Evolutionary conservation across 306 rosid genomes (phyloP), one percentile per base, ranked within the genome.

Genomic region (Medicago ruthenica): DNA sequence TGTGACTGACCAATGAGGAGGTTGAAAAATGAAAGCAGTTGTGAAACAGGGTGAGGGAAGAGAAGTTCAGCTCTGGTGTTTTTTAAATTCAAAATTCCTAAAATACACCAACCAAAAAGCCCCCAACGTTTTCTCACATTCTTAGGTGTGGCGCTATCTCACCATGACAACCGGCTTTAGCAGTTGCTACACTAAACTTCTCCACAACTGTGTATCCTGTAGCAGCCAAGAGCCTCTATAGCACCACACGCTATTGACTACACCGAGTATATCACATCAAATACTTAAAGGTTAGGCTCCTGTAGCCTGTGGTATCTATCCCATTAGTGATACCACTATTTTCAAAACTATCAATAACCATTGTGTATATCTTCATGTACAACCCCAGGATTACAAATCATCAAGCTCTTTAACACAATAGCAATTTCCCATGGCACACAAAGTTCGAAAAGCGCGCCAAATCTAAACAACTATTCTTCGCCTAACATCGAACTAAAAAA

Each of bases 351-450:
- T 36, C 50, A 21, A 13, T 31, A 51, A 44, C 74, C 2, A 37
- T 6, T 10, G 27, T 16, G 40, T 31, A 15, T 11, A 24, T 24
- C 17, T 47, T 59, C 57, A n/a, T 2, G 37, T 34, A 9, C 34
- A 79, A 39, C 7, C 60, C 55, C 44, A 24, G 37, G 62, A 74
- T 80, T 60, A 13, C 5, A 6, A 34, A 34, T 34, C 37, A 34
- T 34, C 7, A 40, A 72, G 0, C 68, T 53, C 10, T 39, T 39
- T 39, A 31, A 72, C 13, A 27, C 62, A 27, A 27, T 1, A 31
- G 7, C 31, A 36, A 62, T 15, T 80, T 36, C 48, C 63, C 79
- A 31, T 40, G 37, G 68, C 70, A 17, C 59, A 8, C 41, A 31
- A 2, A 0, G 17, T 47, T 39, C 8, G 5, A 58, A 54, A 59